These are phyloP conservation scores for Thymus quinquecostatus DNA, from an alignment of 257 asterid species.

Conservation along the genomic window DNA sequence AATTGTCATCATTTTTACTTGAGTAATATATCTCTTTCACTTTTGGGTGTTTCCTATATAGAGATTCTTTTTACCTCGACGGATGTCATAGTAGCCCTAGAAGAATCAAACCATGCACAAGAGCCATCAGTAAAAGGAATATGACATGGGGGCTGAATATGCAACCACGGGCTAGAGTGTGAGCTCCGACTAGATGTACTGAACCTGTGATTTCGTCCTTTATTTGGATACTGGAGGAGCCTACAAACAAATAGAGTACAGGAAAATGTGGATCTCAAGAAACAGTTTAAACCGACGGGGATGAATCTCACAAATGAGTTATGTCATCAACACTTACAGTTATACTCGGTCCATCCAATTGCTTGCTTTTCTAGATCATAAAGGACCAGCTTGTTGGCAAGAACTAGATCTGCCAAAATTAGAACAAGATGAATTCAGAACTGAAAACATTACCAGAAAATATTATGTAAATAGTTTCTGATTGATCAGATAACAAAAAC, in stretches of 20 bases:
- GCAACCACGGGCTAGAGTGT: constrained; percentile 56
- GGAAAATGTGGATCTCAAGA: neutral
- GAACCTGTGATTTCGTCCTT: constrained; percentile 98
- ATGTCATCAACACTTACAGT: constrained; percentile 65
- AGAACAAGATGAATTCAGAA: constrained; percentile 23
- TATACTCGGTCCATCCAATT: constrained; percentile 98
- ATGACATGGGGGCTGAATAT: constrained; percentile 32
- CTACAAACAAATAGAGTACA: constrained; percentile 41
- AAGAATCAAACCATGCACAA: constrained; percentile 49
- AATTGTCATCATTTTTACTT: constrained; percentile 26
- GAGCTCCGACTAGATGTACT: constrained; percentile 99
- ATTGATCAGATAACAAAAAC: constrained; percentile 12
- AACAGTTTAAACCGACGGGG: neutral
- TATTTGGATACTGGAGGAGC: constrained; percentile 88
- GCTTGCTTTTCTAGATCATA: constrained; percentile 94
- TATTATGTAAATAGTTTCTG: constrained; percentile 7
- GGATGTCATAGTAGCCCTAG: constrained; percentile 37
- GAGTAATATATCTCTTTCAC: constrained; percentile 22
- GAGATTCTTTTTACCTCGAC: constrained; percentile 8
- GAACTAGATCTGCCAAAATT: constrained; percentile 83
- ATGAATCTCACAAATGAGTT: neutral
- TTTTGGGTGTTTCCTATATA: constrained; percentile 31
- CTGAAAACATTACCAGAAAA: neutral
- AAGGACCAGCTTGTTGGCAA: constrained; percentile 87
- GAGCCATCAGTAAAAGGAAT: constrained; percentile 46